phyloP scores from a whole-genome alignment of 2,329 filamentous ascomycete species.

The Epichloe amarillans region DNA sequence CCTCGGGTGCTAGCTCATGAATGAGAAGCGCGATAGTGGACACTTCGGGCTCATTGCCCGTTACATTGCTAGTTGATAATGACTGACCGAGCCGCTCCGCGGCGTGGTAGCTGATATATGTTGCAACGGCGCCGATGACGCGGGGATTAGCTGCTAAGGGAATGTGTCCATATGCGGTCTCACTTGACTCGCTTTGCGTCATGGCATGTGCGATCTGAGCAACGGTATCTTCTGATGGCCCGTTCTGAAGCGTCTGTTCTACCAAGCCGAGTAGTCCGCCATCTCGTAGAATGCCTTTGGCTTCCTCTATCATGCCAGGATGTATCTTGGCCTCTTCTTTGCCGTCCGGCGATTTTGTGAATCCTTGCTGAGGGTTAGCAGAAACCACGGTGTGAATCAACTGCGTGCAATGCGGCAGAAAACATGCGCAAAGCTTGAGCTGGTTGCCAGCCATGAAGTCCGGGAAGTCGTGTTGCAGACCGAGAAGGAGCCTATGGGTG shows the following conservation, averaged over 20 bases:
- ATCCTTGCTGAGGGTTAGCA: conserved; percentile 57
- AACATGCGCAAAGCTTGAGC: conserved; percentile 63
- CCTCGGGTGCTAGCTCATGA: conserved; percentile 60
- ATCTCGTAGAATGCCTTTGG: conserved; percentile 38
- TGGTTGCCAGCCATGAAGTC: conserved; percentile 87
- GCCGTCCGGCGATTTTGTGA: conserved; percentile 53
- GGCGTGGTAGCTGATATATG: conserved; percentile 66
- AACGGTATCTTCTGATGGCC: conserved; percentile 57
- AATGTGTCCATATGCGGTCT: conserved; percentile 53
- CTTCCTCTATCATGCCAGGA: conserved; percentile 52
- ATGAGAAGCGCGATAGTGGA: conserved; percentile 64
- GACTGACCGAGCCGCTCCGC: conserved; percentile 45
- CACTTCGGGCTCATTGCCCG: conserved; percentile 39
- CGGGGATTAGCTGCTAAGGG: conserved; percentile 54
- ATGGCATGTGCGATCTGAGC: conserved; percentile 66
- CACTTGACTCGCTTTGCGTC: conserved; percentile 41
- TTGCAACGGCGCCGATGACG: conserved; percentile 69
- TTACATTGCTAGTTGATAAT: conserved; percentile 40
- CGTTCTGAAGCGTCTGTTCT: conserved; percentile 44
- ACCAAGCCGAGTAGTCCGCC: conserved; percentile 46
- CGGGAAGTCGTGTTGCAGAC: conserved; percentile 87
- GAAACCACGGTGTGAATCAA: conserved; percentile 79
- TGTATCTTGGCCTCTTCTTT: conserved; percentile 60
- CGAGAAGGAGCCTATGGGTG: conserved; percentile 65
- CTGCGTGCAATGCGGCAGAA: conserved; percentile 75